These are phyloP conservation scores for Galeopsis tetrahit DNA, from an alignment of 257 asterid species.

Conservation along the genomic window DNA sequence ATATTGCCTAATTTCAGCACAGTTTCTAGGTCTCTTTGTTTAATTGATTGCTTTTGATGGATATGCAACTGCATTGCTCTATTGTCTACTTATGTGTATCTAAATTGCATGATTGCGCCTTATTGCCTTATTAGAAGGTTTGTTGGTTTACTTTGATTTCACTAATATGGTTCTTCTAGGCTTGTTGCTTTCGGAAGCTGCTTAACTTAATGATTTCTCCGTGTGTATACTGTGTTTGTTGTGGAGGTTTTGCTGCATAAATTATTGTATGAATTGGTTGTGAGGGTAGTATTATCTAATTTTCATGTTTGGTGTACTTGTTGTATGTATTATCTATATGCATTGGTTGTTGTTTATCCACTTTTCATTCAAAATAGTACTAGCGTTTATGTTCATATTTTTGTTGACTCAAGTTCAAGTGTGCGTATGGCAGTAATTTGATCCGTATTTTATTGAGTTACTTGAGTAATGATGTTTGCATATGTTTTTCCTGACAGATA, in stretches of 20 bases:
- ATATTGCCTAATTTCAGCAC: background rate
- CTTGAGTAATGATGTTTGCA: slow-evolving; percentile 17
- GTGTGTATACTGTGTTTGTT: background rate
- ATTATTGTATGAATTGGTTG: background rate
- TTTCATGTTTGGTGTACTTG: background rate
- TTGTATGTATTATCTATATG: background rate
- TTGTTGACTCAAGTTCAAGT: background rate
- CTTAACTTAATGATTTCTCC: background rate
- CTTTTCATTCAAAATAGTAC: slow-evolving; percentile 1
- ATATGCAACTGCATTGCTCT: slow-evolving; percentile 5
- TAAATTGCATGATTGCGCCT: background rate
- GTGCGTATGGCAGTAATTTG: background rate
- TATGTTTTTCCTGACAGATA: background rate
- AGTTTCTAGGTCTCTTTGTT: slow-evolving; percentile 15
- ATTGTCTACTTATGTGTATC: slow-evolving; percentile 9
- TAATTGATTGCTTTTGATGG: slow-evolving; percentile 22
- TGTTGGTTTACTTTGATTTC: slow-evolving; percentile 1
- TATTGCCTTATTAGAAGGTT: background rate
- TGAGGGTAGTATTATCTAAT: background rate
- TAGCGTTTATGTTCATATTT: background rate
- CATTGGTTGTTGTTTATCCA: background rate
- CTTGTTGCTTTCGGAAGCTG: background rate
- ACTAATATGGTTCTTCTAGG: slow-evolving; percentile 5
- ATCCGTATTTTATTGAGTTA: background rate
- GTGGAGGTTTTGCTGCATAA: slow-evolving; percentile 20